phyloP scores from a whole-genome alignment of 352 stramenopile species.

The Pilasporangium apinafurcum region DNA sequence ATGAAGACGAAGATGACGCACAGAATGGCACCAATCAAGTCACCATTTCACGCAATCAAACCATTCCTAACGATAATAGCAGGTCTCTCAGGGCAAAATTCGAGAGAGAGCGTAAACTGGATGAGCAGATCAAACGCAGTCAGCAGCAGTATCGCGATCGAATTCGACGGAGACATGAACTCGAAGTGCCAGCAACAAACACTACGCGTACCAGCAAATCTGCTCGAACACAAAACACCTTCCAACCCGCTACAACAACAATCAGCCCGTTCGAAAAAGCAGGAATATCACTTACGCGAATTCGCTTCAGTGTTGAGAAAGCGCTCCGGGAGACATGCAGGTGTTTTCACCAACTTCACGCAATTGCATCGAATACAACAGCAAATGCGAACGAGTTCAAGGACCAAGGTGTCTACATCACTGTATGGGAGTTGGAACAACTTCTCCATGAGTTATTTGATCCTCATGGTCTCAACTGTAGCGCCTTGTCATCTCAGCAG shows the following conservation, averaged over 20 bases:
- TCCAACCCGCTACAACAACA: not conserved
- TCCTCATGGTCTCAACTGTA: not conserved
- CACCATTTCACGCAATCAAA: not conserved
- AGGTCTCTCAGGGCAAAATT: slow-evolving; percentile 25
- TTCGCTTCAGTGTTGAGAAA: slow-evolving; percentile 51
- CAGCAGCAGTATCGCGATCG: slow-evolving; percentile 18
- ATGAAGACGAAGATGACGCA: slow-evolving; percentile 25
- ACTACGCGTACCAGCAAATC: not conserved
- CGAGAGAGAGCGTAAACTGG: slow-evolving; percentile 26
- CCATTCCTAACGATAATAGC: not conserved
- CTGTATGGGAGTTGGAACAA: slow-evolving; percentile 46
- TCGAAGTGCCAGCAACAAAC: not conserved
- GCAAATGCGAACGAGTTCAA: not conserved
- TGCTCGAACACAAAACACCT: not conserved
- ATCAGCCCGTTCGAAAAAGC: slow-evolving; percentile 25
- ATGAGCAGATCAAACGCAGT: slow-evolving; percentile 37
- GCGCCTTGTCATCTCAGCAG: no score
- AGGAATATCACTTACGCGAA: slow-evolving; percentile 35
- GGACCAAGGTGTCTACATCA: slow-evolving; percentile 33
- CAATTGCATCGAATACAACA: slow-evolving; percentile 11
- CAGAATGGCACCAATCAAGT: not conserved
- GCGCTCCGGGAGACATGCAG: slow-evolving; percentile 31
- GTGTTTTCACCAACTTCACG: slow-evolving; percentile 35
- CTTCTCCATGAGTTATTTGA: slow-evolving; percentile 32
- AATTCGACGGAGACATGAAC: slow-evolving; percentile 1